Evolutionary conservation across 1,139 yeast species (phyloP), one percentile per base, ranked within the genome.

Genomic region (Yamadazyma aaseri): DNA sequence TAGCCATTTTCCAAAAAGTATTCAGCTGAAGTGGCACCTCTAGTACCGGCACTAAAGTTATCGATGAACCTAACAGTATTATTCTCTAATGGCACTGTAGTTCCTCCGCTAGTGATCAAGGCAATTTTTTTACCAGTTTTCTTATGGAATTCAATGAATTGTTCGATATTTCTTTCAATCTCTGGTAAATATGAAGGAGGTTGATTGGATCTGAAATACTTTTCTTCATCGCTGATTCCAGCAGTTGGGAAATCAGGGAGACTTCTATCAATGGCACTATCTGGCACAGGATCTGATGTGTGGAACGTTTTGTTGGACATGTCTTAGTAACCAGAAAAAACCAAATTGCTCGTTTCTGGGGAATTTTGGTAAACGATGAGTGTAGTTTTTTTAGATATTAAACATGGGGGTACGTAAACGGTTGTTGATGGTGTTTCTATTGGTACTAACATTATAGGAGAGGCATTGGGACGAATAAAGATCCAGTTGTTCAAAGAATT

Each of bases 11-110:
- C 86, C 36, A 94, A 65, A 47, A 92, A 86, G 55, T 86, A 83
- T 58, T 92, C 98, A 4, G 97, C 96, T 24, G 95, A 82, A 0
- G 96, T 82, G 7, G 98, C 95, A 36, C 98, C 98, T 59, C 99
- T 76, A 1, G 97, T 92, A 16, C 98, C 98, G 17, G 97, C 97
- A 48, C 95, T 83, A 58, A 94, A 94, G 55, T 92, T 92, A 58
- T 92, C 99, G 53, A 92, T 89, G 60, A 92, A 92, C 38, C 99
- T 63, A 11, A 92, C 98, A 0, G 98, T 94, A 53, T 94, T 92
- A 60, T 89, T 89, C 51, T 92, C 99, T 45, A 92, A 66, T 0
- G 99, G 99, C 0, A 94, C 99, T 0, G 97, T 90, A 1, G 98
- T 92, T 21, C 98, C 99, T n/a, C 99, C 99, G 8, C 92, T 81